Conservation (phyloP, 441 rosid species). For the Aleurites moluccanus region DNA sequence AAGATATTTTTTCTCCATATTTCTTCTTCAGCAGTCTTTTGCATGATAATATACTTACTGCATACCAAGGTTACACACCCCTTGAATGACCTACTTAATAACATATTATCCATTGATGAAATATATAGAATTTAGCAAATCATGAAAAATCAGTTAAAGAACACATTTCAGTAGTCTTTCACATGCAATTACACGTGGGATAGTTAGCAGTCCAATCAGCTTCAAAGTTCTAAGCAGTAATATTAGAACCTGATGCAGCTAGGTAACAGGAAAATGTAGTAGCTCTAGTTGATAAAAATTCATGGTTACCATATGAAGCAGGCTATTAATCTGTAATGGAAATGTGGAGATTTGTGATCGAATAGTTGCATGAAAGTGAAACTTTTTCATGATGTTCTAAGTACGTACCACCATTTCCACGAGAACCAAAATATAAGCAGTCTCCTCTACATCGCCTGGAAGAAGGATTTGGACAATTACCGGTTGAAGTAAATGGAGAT, state of each 20-base stretch:
- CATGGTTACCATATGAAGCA: not conserved
- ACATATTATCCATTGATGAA: no score
- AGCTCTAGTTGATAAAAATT: not conserved
- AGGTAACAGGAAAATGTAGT: not conserved
- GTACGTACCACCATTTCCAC: conserved; percentile 72
- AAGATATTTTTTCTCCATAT: no score
- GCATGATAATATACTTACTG: no score
- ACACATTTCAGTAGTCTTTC: not conserved
- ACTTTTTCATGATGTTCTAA: conserved; percentile 9
- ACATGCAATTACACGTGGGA: not conserved
- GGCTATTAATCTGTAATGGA: not conserved
- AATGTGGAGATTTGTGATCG: not conserved
- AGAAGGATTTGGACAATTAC: conserved; percentile 40
- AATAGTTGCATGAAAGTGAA: conserved; percentile 2
- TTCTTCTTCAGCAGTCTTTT: not conserved
- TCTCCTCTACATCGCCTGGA: conserved; percentile 53
- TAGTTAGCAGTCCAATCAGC: not conserved
- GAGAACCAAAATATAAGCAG: conserved; percentile 56
- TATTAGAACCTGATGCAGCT: not conserved
- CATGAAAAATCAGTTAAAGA: not conserved
- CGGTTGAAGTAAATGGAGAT: conserved; percentile 41
- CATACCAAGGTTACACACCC: no score
- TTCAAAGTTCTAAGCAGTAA: not conserved
- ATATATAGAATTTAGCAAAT: not conserved
- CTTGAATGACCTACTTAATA: no score